These are phyloP conservation scores for Gamsiella multidivaricata DNA, from an alignment of 192 early-diverging fungal genomes.

Conservation along the genomic window DNA sequence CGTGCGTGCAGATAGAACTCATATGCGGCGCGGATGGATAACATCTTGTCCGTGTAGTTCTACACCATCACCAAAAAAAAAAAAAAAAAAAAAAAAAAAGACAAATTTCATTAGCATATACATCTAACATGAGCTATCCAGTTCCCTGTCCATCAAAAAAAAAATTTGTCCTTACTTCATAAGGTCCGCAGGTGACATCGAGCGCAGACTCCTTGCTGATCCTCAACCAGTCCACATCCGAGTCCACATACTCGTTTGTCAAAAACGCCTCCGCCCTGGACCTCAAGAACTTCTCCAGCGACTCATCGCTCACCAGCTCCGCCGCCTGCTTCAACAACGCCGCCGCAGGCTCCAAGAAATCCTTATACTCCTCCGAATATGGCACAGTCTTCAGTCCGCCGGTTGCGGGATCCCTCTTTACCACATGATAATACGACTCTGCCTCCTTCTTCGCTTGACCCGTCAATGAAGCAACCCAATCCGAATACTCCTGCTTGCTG, in stretches of 20 bases:
- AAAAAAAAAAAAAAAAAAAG: slow-evolving; percentile 1
- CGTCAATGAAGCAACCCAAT: slow-evolving; percentile 63
- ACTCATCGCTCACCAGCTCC: slow-evolving; percentile 62
- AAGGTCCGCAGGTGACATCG: slow-evolving; percentile 77
- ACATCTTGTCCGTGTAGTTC: slow-evolving; percentile 75
- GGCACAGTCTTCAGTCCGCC: slow-evolving; percentile 56
- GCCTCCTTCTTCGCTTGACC: slow-evolving; percentile 61
- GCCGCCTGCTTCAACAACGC: slow-evolving; percentile 67
- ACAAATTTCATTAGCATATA: neutral
- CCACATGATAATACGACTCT: slow-evolving; percentile 72
- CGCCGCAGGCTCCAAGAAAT: slow-evolving; percentile 65
- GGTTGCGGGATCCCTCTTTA: slow-evolving; percentile 57
- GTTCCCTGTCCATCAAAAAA: neutral
- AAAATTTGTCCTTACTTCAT: slow-evolving; percentile 61
- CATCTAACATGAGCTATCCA: neutral
- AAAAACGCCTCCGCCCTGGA: slow-evolving; percentile 66
- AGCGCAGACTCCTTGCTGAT: slow-evolving; percentile 70
- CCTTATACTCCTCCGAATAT: slow-evolving; percentile 69
- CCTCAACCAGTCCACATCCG: slow-evolving; percentile 76
- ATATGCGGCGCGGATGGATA: slow-evolving; percentile 72
- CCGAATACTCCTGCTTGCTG: slow-evolving; percentile 68
- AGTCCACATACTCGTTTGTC: slow-evolving; percentile 72
- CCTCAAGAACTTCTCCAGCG: slow-evolving; percentile 69
- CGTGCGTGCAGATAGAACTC: slow-evolving; percentile 77
- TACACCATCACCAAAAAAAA: slow-evolving; percentile 5